Evolutionary conservation across 1,284 basidiomycete species (phyloP).

Genomic region (Leucoagaricus sp.): DNA sequence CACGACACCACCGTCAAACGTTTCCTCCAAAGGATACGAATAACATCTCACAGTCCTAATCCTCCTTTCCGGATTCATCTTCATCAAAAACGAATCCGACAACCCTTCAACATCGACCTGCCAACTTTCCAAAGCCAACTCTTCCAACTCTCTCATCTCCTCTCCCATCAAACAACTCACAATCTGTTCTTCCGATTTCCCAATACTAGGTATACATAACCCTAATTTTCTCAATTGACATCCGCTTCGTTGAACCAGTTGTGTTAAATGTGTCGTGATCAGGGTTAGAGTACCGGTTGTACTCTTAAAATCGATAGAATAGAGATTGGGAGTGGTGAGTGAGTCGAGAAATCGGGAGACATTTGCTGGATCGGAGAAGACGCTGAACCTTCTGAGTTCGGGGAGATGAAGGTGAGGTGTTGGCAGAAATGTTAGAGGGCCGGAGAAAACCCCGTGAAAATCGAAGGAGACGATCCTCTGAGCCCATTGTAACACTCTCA

Average conservation of each 20-base stretch:
- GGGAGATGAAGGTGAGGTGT: background rate
- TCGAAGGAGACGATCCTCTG: constrained; percentile 5
- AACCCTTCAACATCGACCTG: constrained; percentile 12
- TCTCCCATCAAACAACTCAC: background rate
- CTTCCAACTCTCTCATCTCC: background rate
- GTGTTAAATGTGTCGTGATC: no score
- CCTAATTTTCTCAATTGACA: constrained; percentile 2
- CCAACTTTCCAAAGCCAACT: constrained; percentile 13
- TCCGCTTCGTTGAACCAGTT: no score
- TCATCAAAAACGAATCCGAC: constrained; percentile 10
- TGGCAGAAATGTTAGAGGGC: no score
- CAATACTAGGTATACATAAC: constrained; percentile 9
- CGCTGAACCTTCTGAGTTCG: background rate
- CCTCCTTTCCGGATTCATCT: constrained; percentile 14
- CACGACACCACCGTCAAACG: no score
- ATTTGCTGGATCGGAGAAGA: constrained; percentile 11
- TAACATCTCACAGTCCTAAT: constrained; percentile 4
- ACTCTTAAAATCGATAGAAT: constrained; percentile 3
- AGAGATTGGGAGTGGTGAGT: background rate
- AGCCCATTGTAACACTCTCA: constrained; percentile 1
- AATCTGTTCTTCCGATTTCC: constrained; percentile 9
- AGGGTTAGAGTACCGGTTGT: constrained; percentile 13
- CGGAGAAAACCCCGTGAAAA: constrained; percentile 12
- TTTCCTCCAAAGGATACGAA: constrained; percentile 9
- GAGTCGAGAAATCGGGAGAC: constrained; percentile 1